Percentiles rank a stretch among this genome's conserved stretches.
These are phyloP conservation scores for Aspergillus pseudoglaucus DNA, from an alignment of 2,329 filamentous ascomycete genomes.

Conservation along the genomic window DNA sequence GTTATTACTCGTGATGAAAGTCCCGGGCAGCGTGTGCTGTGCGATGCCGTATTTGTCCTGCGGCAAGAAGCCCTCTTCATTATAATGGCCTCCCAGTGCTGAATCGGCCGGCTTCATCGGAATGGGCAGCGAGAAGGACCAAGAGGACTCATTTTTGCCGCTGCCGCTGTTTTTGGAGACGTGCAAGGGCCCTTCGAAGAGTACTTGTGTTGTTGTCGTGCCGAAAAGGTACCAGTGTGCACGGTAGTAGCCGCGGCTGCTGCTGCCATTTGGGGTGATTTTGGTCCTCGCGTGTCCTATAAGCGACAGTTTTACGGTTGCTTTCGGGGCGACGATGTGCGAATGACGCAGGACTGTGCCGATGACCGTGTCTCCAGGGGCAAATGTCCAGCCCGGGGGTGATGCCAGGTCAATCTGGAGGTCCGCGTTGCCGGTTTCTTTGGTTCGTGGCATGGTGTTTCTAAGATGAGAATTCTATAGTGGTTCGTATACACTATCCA, in stretches of 20 bases:
- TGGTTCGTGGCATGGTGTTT: neutral
- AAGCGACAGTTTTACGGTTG: constrained; percentile 8
- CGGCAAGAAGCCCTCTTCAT: constrained; percentile 9
- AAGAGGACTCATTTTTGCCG: constrained; percentile 3
- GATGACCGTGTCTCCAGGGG: constrained; percentile 14
- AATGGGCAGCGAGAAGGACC: constrained; percentile 13
- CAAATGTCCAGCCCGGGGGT: constrained; percentile 10
- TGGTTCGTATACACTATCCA: too few species aligned
- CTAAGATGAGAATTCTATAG: too few species aligned
- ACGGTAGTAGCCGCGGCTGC: constrained; percentile 2
- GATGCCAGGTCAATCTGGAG: constrained; percentile 11
- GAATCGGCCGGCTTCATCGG: constrained; percentile 4
- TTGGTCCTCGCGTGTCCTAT: constrained; percentile 10
- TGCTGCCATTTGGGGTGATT: constrained; percentile 1
- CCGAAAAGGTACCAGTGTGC: constrained; percentile 8
- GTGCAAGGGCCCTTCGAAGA: constrained; percentile 14
- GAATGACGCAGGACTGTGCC: constrained; percentile 11
- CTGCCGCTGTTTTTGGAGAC: constrained; percentile 1
- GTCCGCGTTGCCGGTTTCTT: neutral
- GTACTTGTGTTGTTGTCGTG: neutral
- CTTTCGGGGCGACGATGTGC: constrained; percentile 12
- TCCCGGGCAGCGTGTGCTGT: constrained; percentile 8
- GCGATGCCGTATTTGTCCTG: constrained; percentile 2
- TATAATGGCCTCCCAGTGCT: neutral
- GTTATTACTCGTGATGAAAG: constrained; percentile 3